These are phyloP conservation scores for Malus sylvestris DNA, from an alignment of 306 rosid species.

Conservation along the genomic window DNA sequence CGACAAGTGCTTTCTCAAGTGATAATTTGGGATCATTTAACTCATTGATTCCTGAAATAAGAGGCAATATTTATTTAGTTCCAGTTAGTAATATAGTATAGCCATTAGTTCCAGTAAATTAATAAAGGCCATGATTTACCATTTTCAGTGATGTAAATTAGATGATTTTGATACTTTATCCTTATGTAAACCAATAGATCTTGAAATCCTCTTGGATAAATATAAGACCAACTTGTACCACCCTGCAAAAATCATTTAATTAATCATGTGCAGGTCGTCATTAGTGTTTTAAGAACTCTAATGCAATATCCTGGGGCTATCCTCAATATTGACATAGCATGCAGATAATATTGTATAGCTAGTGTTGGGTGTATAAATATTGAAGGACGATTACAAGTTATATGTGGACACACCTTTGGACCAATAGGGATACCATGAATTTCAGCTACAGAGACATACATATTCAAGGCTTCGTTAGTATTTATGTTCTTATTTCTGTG, in stretches of 20 bases:
- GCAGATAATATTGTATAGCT: not conserved
- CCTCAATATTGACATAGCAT: not conserved
- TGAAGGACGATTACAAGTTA: not conserved
- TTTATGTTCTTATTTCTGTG: not conserved
- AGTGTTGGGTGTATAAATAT: too few relatives aligned
- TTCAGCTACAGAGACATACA: slow-evolving; percentile 19
- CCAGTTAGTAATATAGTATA: not conserved
- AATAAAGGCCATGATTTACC: slow-evolving; percentile 19
- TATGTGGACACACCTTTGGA: slow-evolving; percentile 16
- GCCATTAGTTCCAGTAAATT: not conserved
- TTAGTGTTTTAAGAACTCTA: not conserved
- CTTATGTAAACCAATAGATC: slow-evolving; percentile 37
- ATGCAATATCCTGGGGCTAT: not conserved
- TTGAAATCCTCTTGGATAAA: slow-evolving; percentile 45
- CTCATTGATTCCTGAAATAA: slow-evolving; percentile 45
- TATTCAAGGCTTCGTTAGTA: not conserved
- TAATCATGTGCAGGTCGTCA: not conserved
- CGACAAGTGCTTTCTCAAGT: slow-evolving; percentile 30
- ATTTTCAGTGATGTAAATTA: slow-evolving; percentile 57
- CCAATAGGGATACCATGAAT: slow-evolving; percentile 45
- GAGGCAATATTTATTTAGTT: not conserved
- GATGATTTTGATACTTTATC: slow-evolving; percentile 37
- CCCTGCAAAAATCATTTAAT: slow-evolving; percentile 13
- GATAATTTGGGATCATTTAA: slow-evolving; percentile 28
- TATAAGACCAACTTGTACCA: slow-evolving; percentile 40